A percentile compares a stretch with the other conserved stretches of the same genome.
Conservation (phyloP, 306 rosid genomes). For the Vicia faba region DNA sequence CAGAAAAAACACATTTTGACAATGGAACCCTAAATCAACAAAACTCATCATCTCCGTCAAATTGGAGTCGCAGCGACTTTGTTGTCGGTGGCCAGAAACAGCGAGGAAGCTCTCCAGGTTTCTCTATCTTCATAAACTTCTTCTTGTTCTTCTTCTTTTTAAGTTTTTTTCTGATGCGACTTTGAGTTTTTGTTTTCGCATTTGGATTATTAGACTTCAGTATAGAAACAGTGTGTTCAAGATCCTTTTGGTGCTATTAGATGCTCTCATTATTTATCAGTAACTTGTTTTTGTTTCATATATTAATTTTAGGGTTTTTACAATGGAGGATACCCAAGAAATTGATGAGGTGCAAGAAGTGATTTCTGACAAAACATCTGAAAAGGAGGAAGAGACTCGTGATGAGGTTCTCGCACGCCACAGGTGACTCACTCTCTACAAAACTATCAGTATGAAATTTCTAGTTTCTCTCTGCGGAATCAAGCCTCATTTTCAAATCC, state of each 20-base stretch:
- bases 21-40: no score
- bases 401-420: constrained; percentile 77
- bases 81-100: no score
- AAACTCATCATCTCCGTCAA: no score
- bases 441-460: not conserved
- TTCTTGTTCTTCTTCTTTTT: no score
- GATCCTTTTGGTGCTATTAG: not conserved
- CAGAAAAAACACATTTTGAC: no score
- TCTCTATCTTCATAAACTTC: no score
- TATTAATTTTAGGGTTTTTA: constrained; percentile 46
- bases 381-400: constrained; percentile 59
- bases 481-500: not conserved
- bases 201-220: not conserved
- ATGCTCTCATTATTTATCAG: not conserved
- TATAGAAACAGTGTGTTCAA: no score
- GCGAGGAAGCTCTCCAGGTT: no score
- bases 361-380: constrained; percentile 48
- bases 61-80: no score
- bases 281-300: not conserved
- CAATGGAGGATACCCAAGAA: constrained; percentile 69
- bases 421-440: constrained; percentile 39
- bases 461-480: constrained; percentile 5
- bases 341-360: constrained; percentile 48
- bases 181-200: not conserved
- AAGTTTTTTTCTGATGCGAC: no score